These are phyloP conservation scores for Marchantia polymorpha DNA, from an alignment of 225 moss, liverwort and hornwort genomes.

Conservation along the genomic window DNA sequence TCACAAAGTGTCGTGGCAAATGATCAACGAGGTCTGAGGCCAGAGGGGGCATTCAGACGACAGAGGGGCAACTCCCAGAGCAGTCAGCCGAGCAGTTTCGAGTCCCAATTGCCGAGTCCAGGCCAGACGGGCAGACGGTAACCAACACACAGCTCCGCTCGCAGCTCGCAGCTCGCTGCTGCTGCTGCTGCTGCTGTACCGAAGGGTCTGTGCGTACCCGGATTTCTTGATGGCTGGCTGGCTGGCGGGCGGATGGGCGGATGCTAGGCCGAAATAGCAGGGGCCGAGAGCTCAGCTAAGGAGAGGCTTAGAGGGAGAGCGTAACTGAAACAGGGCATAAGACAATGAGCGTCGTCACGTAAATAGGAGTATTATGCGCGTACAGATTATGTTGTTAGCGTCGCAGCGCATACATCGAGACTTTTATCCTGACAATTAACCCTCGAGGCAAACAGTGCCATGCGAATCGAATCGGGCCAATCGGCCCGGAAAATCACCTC, in stretches of 20 bases:
- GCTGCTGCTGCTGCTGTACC: no score
- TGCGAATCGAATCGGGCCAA: constrained; percentile 12
- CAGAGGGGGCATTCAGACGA: neutral
- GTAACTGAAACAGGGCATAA: neutral
- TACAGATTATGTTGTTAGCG: neutral
- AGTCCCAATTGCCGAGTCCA: neutral
- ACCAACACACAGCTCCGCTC: neutral
- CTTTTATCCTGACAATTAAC: constrained; percentile 6
- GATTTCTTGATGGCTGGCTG: neutral
- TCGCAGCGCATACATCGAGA: constrained; percentile 4
- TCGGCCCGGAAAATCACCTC: neutral
- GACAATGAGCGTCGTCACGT: neutral
- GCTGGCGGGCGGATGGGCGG: neutral
- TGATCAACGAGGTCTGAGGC: neutral
- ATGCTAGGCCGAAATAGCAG: no score
- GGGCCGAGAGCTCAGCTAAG: neutral
- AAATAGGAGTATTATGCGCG: neutral
- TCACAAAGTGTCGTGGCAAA: neutral
- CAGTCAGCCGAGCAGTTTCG: neutral
- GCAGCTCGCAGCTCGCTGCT: neutral
- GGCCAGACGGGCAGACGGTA: neutral
- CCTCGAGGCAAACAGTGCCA: constrained; percentile 11
- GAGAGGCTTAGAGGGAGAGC: neutral
- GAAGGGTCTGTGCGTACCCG: no score
- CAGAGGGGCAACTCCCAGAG: neutral